Percentiles rank a stretch among this genome's conserved stretches.
Conservation (phyloP, 306 rosid genomes). For the Cicer arietinum region DNA sequence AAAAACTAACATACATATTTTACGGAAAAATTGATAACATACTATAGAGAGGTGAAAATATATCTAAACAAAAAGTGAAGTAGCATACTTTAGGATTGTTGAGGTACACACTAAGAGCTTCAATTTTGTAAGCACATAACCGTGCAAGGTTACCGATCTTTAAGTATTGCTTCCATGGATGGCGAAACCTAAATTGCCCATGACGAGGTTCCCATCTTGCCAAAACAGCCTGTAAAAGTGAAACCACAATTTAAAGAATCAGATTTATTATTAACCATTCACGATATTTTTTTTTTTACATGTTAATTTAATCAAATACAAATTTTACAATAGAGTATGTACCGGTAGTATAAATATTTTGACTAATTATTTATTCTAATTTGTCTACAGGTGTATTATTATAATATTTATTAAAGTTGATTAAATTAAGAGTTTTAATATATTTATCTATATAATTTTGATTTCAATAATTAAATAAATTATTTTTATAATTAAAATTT, state of each 20-base stretch:
- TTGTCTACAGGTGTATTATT: too few species aligned
- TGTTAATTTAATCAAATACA: not conserved
- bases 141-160: constrained; percentile 54
- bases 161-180: constrained; percentile 72
- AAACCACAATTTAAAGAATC: not conserved
- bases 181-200: constrained; percentile 57
- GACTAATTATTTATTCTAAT: too few species aligned
- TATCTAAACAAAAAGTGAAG: not conserved
- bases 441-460: too few species aligned
- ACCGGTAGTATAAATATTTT: too few species aligned
- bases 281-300: not conserved
- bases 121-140: constrained; percentile 58
- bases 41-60: too few species aligned
- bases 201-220: constrained; percentile 76
- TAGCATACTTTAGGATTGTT: not conserved
- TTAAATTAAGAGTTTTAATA: too few species aligned
- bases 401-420: too few species aligned
- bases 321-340: too few species aligned
- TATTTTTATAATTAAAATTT: too few species aligned
- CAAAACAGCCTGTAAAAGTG: constrained; percentile 51
- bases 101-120: constrained; percentile 56
- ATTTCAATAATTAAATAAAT: too few species aligned
- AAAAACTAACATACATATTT: too few species aligned
- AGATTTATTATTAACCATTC: not conserved
- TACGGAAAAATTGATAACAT: too few species aligned